Percentiles rank a stretch among this genome's conserved stretches.
Conservation (phyloP, 352 stramenopile species). For the Pythium graminicola region DNA sequence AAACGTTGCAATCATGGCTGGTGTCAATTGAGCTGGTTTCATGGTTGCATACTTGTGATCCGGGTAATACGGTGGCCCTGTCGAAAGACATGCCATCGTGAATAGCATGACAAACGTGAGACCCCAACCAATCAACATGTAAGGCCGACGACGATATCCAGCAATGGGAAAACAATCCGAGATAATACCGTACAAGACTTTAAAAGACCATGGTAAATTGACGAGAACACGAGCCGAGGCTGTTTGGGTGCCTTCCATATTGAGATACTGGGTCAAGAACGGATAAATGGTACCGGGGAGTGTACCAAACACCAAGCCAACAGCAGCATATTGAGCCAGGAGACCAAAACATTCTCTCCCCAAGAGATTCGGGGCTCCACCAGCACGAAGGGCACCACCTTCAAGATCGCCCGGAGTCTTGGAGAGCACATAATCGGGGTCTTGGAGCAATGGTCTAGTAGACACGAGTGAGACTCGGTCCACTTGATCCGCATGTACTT, state of each 20-base stretch:
- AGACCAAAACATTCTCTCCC: constrained; percentile 23
- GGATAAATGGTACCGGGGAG: constrained; percentile 27
- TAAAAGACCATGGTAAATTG: constrained; percentile 29
- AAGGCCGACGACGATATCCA: constrained; percentile 30
- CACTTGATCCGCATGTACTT: too few species aligned
- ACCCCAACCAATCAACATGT: constrained; percentile 33
- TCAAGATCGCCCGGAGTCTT: too few species aligned
- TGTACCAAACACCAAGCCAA: constrained; percentile 11
- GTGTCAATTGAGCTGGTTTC: constrained; percentile 12
- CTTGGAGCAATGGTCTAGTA: too few species aligned
- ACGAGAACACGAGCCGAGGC: constrained; percentile 20
- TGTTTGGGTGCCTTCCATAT: constrained; percentile 26
- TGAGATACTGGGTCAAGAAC: constrained; percentile 25
- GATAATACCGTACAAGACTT: constrained; percentile 27
- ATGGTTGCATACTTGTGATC: constrained; percentile 18
- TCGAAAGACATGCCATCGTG: constrained; percentile 17
- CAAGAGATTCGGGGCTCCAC: constrained; percentile 17
- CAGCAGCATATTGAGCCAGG: constrained; percentile 21
- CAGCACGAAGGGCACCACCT: constrained; percentile 23
- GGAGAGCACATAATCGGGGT: too few species aligned
- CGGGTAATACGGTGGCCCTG: constrained; percentile 26
- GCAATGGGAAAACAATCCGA: constrained; percentile 28
- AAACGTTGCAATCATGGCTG: constrained; percentile 6
- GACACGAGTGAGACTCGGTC: too few species aligned
- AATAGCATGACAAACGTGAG: constrained; percentile 14